Evolutionary conservation across 1,284 basidiomycete species (phyloP).

Genomic region (Farysia itapuensis): DNA sequence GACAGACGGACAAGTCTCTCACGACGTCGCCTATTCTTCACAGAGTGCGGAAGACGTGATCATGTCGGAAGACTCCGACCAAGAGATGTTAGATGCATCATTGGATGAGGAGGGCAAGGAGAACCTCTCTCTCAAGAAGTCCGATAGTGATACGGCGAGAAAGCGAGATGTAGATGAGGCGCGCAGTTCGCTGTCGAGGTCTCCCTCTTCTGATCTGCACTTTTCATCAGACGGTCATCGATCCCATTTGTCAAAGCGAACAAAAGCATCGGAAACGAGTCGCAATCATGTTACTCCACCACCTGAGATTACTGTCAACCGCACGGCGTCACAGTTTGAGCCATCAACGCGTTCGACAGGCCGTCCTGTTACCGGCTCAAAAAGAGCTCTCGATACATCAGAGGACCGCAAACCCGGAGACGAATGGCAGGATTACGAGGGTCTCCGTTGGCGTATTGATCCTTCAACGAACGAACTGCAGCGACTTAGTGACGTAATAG

Average conservation of each 20-base stretch:
- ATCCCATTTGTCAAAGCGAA: not conserved
- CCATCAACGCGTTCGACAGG: not conserved
- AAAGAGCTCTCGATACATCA: slow-evolving; percentile 41
- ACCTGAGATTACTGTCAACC: slow-evolving; percentile 21
- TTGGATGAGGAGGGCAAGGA: no score
- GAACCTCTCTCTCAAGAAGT: not conserved
- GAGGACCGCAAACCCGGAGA: slow-evolving; percentile 49
- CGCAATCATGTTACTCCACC: no score
- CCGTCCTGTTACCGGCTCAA: slow-evolving; percentile 3
- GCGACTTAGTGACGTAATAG: slow-evolving; percentile 35
- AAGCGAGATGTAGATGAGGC: slow-evolving; percentile 33
- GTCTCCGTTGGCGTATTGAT: slow-evolving; percentile 48
- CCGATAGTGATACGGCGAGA: slow-evolving; percentile 21
- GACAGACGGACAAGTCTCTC: not conserved
- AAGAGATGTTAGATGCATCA: not conserved
- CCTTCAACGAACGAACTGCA: slow-evolving; percentile 38
- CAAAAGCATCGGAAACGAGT: not conserved
- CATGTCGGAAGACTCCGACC: not conserved
- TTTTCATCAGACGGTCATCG: not conserved
- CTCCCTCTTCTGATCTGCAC: slow-evolving; percentile 2
- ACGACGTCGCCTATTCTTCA: no score
- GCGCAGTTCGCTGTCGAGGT: slow-evolving; percentile 5
- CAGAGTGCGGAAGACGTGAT: no score
- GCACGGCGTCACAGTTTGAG: no score
- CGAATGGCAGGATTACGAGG: slow-evolving; percentile 51